These are phyloP conservation scores for Neocatenulostroma microsporum DNA, from an alignment of 2,329 filamentous ascomycete genomes.

Conservation along the genomic window DNA sequence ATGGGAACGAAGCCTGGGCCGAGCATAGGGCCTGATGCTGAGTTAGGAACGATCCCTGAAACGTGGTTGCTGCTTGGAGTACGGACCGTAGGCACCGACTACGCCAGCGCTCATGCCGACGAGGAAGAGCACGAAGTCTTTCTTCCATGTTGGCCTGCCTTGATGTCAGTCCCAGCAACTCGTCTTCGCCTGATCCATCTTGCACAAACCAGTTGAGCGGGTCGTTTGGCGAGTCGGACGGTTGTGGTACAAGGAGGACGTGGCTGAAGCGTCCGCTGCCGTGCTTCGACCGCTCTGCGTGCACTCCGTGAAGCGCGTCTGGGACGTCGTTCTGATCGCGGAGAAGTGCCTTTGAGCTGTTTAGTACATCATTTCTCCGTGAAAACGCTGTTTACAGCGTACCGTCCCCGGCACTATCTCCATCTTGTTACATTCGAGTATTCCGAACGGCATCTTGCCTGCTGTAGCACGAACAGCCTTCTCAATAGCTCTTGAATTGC, in stretches of 20 bases:
- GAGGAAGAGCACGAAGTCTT: constrained; percentile 41
- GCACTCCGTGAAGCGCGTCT: constrained; percentile 38
- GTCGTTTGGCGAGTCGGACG: constrained; percentile 54
- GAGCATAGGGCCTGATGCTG: constrained; percentile 36
- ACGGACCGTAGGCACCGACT: constrained; percentile 42
- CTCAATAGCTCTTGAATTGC: too few relatives aligned
- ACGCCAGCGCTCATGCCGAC: constrained; percentile 41
- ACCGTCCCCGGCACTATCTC: constrained; percentile 44
- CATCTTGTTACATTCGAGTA: constrained; percentile 40
- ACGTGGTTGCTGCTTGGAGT: too few relatives aligned
- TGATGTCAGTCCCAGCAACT: too few relatives aligned
- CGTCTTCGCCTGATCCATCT: constrained; percentile 23
- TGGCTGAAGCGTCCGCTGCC: constrained; percentile 25
- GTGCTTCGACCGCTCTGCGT: constrained; percentile 30
- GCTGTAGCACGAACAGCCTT: too few relatives aligned
- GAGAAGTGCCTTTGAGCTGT: constrained; percentile 41
- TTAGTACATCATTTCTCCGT: too few relatives aligned
- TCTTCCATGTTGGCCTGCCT: constrained; percentile 37
- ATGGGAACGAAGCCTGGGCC: constrained; percentile 44
- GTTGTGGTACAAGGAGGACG: constrained; percentile 35
- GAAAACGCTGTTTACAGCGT: too few relatives aligned
- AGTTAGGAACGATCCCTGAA: not conserved
- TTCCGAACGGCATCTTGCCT: constrained; percentile 41
- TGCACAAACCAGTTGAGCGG: constrained; percentile 70
- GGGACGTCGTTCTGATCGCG: constrained; percentile 42